phyloP scores from a whole-genome alignment of 139 green algal genomes.

The Desmodesmus armatus region DNA sequence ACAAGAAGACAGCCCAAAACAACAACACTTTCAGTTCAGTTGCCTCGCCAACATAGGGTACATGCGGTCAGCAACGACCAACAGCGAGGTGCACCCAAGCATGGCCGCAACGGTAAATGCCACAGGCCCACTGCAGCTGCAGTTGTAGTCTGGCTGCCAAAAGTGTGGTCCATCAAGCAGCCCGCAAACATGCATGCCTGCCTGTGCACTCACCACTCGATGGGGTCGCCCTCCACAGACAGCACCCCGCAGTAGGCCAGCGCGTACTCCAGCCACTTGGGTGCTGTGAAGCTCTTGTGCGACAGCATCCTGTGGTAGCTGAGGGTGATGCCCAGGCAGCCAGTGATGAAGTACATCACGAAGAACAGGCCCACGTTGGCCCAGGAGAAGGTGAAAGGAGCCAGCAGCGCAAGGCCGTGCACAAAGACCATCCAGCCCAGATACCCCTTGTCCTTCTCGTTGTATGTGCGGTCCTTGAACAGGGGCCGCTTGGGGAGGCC shows the following conservation, averaged over 20 bases:
- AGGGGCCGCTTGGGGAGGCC: slow-evolving; percentile 57
- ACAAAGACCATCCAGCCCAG: slow-evolving; percentile 82
- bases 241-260: slow-evolving; percentile 98
- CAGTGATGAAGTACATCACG: slow-evolving; percentile 93
- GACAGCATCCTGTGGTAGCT: slow-evolving; percentile 95
- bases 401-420: slow-evolving; percentile 79
- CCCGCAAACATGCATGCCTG: no score
- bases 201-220: no score
- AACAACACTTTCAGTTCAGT: no score
- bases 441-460: slow-evolving; percentile 82
- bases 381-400: slow-evolving; percentile 87
- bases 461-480: slow-evolving; percentile 75
- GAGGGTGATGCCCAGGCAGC: slow-evolving; percentile 97
- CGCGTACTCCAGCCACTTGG: slow-evolving; percentile 99
- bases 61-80: neutral
- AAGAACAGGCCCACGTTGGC: slow-evolving; percentile 86
- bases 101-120: no score
- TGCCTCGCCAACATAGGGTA: no score
- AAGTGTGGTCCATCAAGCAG: no score
- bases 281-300: slow-evolving; percentile 91
- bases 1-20: neutral
- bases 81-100: neutral
- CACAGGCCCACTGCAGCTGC: neutral
- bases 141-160: neutral
- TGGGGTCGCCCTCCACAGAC: slow-evolving; percentile 89